Base-by-base conservation (phyloP, 768 basidiomycete species). In the Xerocomellus chrysenteron region DNA sequence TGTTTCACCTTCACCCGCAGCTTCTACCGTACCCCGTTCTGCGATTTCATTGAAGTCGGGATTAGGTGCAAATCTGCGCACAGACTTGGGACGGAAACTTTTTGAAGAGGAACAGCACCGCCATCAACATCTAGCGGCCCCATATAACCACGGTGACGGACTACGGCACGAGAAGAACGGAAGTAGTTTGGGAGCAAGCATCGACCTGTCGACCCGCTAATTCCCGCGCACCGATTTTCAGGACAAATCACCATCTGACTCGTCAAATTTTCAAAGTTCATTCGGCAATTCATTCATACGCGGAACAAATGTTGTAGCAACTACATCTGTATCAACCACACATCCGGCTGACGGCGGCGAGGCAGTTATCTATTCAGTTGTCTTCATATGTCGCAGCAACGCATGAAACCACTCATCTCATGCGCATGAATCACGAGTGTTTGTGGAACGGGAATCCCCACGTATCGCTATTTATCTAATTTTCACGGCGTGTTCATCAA, bases 81-180 rank as follows among this genome's bases (percentile, higher is more conserved):
- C 83, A 16, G 86, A 88, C 59, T 76, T 87, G 41, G 87, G 86
- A 36, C 69, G 87, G 50, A 84, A 82, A 68, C 70, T 89, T 54
- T 89, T 89, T 64, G 87, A 88, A 62, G 87, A 85, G 64, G 85
- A 88, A 65, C 83, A 85, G 60, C 74, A 81, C 65, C 78, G 82
- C 50, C 76, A 73, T 28, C 70, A 67, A 2, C 63, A 69, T 43
- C 24, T 59, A 19, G 14, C 58, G 14, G 12, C 52, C 21, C 19
- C 64, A 6, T 56, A 60, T 50, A 46, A 55, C 43, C 68, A 57
- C 46, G 41, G 19, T 24, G 70, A 73, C 33, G 61, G 58, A 41
- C 47, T 66, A 47, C 61, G 68, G 17, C 68, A 58, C 55, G 72
- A 72, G 50, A 67, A 63, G 60, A 60, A 41, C 21, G 60, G 56